These are phyloP conservation scores for Podospora comata DNA, from an alignment of 495 filamentous ascomycete species.

Conservation along the genomic window DNA sequence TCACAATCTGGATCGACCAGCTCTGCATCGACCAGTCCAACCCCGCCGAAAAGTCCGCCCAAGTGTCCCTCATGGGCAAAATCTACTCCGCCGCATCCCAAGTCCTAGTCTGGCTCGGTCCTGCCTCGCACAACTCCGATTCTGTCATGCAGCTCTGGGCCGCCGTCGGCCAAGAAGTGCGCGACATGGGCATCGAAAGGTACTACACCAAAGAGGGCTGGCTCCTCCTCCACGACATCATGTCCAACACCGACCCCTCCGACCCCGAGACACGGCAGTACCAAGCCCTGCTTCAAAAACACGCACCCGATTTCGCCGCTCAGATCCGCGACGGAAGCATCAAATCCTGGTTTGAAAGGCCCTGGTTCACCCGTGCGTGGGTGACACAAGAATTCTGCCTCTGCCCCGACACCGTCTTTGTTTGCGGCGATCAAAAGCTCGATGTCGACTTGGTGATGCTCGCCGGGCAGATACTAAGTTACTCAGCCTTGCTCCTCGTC, in stretches of 20 bases:
- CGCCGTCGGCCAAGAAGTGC: not conserved
- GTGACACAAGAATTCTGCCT: constrained; percentile 34
- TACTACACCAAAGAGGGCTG: not conserved
- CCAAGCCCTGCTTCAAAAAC: not conserved
- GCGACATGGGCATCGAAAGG: not conserved
- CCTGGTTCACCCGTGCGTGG: constrained; percentile 35
- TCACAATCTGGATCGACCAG: constrained; percentile 24
- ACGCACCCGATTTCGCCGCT: constrained; percentile 2
- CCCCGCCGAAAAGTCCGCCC: constrained; percentile 20
- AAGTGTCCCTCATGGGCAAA: constrained; percentile 30
- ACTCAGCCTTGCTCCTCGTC: not conserved
- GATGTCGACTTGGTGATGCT: constrained; percentile 4
- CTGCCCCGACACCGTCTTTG: constrained; percentile 26
- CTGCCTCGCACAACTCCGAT: constrained; percentile 9
- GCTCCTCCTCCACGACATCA: too few relatives aligned
- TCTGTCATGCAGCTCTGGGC: constrained; percentile 8
- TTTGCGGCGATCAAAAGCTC: constrained; percentile 17
- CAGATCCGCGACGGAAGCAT: constrained; percentile 2
- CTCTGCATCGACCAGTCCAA: constrained; percentile 36
- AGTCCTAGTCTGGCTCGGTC: constrained; percentile 31
- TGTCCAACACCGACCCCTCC: not conserved
- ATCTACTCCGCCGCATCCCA: constrained; percentile 27
- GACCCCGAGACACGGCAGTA: not conserved
- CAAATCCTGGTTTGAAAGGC: constrained; percentile 18
- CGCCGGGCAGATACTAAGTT: not conserved